Evolutionary conservation across 2,329 filamentous ascomycete species (phyloP).

Genomic region (Drechslerella dactyloides): DNA sequence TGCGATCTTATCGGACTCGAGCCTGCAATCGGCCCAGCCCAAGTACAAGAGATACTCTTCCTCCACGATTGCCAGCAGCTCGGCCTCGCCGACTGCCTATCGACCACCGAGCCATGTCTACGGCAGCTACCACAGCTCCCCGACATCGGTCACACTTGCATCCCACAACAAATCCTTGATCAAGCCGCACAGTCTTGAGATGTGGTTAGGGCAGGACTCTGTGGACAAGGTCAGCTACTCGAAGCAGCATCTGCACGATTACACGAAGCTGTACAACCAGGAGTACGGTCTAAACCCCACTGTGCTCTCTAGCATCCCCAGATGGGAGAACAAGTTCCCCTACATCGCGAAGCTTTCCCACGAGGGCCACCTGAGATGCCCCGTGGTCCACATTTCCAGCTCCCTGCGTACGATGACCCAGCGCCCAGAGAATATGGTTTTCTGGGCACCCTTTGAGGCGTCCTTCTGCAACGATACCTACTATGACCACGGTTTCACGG

Average conservation of each 20-base stretch:
- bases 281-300: constrained; percentile 46
- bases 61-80: constrained; percentile 45
- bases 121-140: constrained; percentile 41
- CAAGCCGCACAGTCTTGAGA: constrained; percentile 51
- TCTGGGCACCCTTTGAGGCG: constrained; percentile 48
- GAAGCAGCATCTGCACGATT: constrained; percentile 53
- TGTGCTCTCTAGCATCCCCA: constrained; percentile 51
- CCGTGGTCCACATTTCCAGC: constrained; percentile 54
- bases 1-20: constrained; percentile 41
- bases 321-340: constrained; percentile 54
- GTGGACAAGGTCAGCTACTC: constrained; percentile 46
- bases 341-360: constrained; percentile 52
- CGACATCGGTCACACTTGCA: constrained; percentile 25
- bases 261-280: constrained; percentile 53
- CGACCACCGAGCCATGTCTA: constrained; percentile 40
- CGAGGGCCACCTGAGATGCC: constrained; percentile 49
- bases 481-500: constrained; percentile 48
- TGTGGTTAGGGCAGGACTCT: constrained; percentile 53
- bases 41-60: constrained; percentile 50
- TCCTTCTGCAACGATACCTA: constrained; percentile 47
- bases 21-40: constrained; percentile 30
- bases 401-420: constrained; percentile 52
- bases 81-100: constrained; percentile 42
- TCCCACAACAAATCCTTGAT: constrained; percentile 39
- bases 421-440: constrained; percentile 46